Conservation (phyloP, 495 filamentous ascomycete species). For the Neurospora sublineolata region DNA sequence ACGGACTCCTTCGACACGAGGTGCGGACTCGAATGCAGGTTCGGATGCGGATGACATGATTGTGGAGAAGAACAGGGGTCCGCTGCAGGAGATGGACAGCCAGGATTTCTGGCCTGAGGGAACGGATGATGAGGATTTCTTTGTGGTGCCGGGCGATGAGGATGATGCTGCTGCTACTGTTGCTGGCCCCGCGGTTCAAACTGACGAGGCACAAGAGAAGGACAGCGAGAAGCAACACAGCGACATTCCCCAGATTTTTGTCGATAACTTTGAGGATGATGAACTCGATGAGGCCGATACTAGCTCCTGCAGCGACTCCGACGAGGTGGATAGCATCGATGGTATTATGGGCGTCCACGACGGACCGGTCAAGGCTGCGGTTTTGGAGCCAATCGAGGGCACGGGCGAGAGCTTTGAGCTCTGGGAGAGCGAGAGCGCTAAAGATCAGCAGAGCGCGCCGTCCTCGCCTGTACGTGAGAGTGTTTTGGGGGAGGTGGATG, state of each 20-base stretch:
- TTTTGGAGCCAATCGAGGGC: slow-evolving; percentile 40
- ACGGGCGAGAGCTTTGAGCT: slow-evolving; percentile 47
- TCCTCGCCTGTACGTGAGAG: slow-evolving; percentile 12
- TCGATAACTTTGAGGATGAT: slow-evolving; percentile 7
- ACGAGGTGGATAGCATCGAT: slow-evolving; percentile 23
- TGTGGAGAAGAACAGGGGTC: slow-evolving; percentile 45
- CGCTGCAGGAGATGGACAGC: slow-evolving; percentile 58
- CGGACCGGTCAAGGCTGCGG: slow-evolving; percentile 27
- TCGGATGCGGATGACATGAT: slow-evolving; percentile 28
- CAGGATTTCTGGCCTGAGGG: slow-evolving; percentile 63
- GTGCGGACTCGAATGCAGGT: not conserved
- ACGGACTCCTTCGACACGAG: slow-evolving; percentile 4
- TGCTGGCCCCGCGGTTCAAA: not conserved
- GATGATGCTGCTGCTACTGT: slow-evolving; percentile 20
- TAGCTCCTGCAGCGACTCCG: slow-evolving; percentile 2
- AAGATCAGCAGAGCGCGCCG: slow-evolving; percentile 31
- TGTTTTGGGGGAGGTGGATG: not conserved
- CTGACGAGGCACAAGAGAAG: not conserved
- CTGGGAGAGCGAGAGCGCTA: slow-evolving; percentile 53
- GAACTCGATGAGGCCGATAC: slow-evolving; percentile 6
- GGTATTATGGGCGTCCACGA: slow-evolving; percentile 37
- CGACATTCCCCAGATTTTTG: not conserved
- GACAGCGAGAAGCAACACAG: not conserved
- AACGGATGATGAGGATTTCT: slow-evolving; percentile 48
- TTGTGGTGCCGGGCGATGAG: slow-evolving; percentile 49